phyloP scores from a whole-genome alignment of 1,284 basidiomycete genomes.

The Malassezia obtusa region DNA sequence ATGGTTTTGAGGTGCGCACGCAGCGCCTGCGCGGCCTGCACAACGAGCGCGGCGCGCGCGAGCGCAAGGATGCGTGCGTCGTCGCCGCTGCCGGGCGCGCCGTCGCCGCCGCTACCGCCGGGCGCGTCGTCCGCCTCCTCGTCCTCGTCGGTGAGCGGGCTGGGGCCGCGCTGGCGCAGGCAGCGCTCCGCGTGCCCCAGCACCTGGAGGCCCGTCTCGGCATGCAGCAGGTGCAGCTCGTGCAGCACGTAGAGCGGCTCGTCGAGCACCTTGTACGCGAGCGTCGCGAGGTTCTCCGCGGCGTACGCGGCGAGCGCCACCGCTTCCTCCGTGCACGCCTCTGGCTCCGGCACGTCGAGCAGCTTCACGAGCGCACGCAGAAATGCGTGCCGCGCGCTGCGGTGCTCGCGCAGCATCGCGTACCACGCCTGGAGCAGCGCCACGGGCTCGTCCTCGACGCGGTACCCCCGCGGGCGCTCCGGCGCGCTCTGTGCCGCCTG shows the following conservation, averaged over 20 bases:
- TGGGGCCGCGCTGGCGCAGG: constrained; percentile 25
- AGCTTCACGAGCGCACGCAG: constrained; percentile 69
- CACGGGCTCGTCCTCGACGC: constrained; percentile 53
- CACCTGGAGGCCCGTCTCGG: constrained; percentile 73
- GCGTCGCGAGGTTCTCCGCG: constrained; percentile 79
- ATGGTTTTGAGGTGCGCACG: constrained; percentile 37
- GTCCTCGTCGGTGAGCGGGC: constrained; percentile 19
- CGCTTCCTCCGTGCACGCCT: constrained; percentile 18
- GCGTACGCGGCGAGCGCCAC: constrained; percentile 72
- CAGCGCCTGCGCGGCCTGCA: constrained; percentile 26
- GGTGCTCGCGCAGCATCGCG: constrained; percentile 74
- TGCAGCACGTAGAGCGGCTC: constrained; percentile 78
- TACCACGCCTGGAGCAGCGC: constrained; percentile 85
- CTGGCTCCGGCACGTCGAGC: constrained; percentile 59
- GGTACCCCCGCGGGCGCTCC: not conserved
- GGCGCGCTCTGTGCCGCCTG: constrained; percentile 50
- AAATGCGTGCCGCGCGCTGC: constrained; percentile 72
- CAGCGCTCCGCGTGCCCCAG: not conserved
- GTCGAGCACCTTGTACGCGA: constrained; percentile 90
- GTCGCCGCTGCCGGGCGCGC: not conserved
- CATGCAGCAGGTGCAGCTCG: constrained; percentile 67
- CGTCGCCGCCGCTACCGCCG: not conserved
- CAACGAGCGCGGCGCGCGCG: constrained; percentile 27
- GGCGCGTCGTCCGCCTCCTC: not conserved
- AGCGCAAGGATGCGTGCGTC: constrained; percentile 19